A percentile compares a stretch with the other conserved stretches of the same genome.
phyloP scores from a whole-genome alignment of 352 stramenopile species.

The Globisporangium barbulae region DNA sequence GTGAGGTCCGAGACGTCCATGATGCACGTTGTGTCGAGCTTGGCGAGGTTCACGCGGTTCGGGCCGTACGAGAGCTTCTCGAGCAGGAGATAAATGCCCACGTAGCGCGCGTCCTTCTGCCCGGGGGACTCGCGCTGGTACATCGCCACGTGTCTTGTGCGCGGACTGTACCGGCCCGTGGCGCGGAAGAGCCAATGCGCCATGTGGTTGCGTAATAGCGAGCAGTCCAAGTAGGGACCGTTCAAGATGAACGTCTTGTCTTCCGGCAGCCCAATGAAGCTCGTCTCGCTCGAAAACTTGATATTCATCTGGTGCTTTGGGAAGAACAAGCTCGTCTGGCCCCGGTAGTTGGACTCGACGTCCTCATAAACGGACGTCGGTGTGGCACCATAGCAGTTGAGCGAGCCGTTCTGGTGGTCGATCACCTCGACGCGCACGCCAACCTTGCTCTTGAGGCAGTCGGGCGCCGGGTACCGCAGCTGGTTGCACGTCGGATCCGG shows the following conservation, averaged over 20 bases:
- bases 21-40: slow-evolving; percentile 27
- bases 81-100: slow-evolving; percentile 56
- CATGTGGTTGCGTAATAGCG: slow-evolving; percentile 63
- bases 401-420: slow-evolving; percentile 34
- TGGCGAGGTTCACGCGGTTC: slow-evolving; percentile 44
- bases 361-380: slow-evolving; percentile 30
- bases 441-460: slow-evolving; percentile 49
- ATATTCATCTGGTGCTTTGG: slow-evolving; percentile 51
- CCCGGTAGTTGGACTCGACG: slow-evolving; percentile 47
- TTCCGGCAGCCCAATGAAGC: slow-evolving; percentile 42
- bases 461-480: slow-evolving; percentile 29
- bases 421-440: slow-evolving; percentile 47
- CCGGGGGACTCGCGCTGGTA: slow-evolving; percentile 41
- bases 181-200: slow-evolving; percentile 65
- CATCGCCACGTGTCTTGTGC: slow-evolving; percentile 49
- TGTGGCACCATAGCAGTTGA: slow-evolving; percentile 40
- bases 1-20: slow-evolving; percentile 34
- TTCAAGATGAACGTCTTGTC: slow-evolving; percentile 52
- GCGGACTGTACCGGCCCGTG: slow-evolving; percentile 58
- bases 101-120: slow-evolving; percentile 37
- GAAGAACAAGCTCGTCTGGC: slow-evolving; percentile 59
- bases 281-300: slow-evolving; percentile 26
- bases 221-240: slow-evolving; percentile 54
- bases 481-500: slow-evolving; percentile 47
- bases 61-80: slow-evolving; percentile 61